Base-by-base conservation (phyloP, 208 protist species). In the Trypanosoma boissoni region DNA sequence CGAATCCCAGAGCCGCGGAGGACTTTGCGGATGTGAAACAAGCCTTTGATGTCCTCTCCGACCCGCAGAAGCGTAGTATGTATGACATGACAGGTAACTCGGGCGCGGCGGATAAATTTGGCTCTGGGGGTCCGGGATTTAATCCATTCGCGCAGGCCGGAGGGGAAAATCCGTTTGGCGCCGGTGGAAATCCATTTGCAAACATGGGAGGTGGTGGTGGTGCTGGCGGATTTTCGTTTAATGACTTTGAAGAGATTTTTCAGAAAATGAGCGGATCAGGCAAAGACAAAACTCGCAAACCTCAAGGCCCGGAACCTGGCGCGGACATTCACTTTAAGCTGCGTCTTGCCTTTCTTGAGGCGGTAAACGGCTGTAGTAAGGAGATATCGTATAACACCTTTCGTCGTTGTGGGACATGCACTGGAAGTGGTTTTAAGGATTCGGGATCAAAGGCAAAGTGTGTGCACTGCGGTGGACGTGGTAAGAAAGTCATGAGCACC, bases 321-420 rank as follows among this genome's bases (percentile, higher is more conserved):
- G 86, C 81, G 29, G 89, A 96, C 50, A 86, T 96, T 54, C 84
- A 92, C 68, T 91, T 90, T 68, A 91, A 88, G 66, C 68, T 94
- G 9, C 66, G 72, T 46, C 73, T 96, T 20, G 37, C 54, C 46
- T 96, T 96, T 54, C 68, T 88, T 2, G 86, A 96, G 45, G 84
- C 89, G 16, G 87, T 96, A n/a, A 86, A 92, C 31, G 89, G 89
- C 7, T 86, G 74, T 61, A 77, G 74, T 26, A 88, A 91, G 72
- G 84, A 96, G 69, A 92, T 96, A 71, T 88, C 82, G 56, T 94
- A 83, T 65, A 94, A 94, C 73, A 91, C 84, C 12, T 90, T 91
- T 72, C 82, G 85, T 21, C 83, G 81, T 23, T 96, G 89, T 60
- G 80, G 75, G 10, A 63, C 86, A 10, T 96, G 89, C 63, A 76